Conservation (phyloP, 495 filamentous ascomycete genomes). For the Penicillium salamii region DNA sequence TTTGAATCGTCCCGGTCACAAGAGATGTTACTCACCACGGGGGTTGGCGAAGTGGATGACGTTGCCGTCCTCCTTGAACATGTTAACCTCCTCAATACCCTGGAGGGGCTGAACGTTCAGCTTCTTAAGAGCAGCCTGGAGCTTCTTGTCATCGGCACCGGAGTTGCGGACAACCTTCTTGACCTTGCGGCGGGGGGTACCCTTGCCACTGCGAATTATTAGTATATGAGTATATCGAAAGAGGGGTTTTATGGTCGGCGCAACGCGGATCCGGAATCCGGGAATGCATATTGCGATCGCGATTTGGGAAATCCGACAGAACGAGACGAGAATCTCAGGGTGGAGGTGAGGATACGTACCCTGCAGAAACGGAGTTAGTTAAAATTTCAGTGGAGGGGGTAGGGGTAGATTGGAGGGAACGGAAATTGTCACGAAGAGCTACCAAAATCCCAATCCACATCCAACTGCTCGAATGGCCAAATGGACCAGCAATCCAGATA, state of each 20-base stretch:
- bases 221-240: not conserved
- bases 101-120: constrained; percentile 96
- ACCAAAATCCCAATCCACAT: not conserved
- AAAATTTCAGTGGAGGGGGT: not conserved
- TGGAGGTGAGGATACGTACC: not conserved
- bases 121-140: constrained; percentile 92
- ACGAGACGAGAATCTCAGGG: not conserved
- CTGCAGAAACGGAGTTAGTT: not conserved
- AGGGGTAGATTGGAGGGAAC: not conserved
- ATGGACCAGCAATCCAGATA: no score
- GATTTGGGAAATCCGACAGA: not conserved
- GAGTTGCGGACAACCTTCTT: constrained; percentile 94
- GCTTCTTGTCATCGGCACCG: constrained; percentile 97
- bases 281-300: no score
- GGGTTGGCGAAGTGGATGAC: constrained; percentile 98
- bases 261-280: no score
- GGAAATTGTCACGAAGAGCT: not conserved
- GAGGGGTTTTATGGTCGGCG: no score
- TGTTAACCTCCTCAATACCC: constrained; percentile 99
- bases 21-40: constrained; percentile 78
- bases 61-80: constrained; percentile 99
- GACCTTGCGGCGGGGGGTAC: constrained; percentile 93
- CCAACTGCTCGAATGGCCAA: no score
- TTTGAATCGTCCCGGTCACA: not conserved
- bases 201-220: constrained; percentile 74